Evolutionary conservation across 768 basidiomycete species (phyloP).

Genomic region (Lactifluus echinatus): DNA sequence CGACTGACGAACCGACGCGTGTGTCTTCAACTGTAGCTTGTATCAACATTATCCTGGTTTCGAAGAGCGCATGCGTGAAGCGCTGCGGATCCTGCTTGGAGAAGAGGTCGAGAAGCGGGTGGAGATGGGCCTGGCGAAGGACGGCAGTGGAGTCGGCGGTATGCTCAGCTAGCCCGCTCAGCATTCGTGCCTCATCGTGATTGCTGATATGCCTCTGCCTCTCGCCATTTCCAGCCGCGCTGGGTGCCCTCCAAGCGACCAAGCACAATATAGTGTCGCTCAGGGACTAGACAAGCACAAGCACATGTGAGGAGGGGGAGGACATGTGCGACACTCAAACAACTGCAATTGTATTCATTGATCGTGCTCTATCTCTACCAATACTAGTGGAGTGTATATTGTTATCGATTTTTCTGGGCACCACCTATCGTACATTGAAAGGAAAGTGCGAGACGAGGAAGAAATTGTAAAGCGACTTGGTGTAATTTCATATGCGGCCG

Average conservation of each 20-base stretch:
- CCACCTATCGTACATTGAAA: neutral
- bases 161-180: constrained; percentile 25
- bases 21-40: constrained; percentile 41
- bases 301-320: neutral
- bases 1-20: neutral
- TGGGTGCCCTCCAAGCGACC: constrained; percentile 77
- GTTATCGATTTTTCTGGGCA: neutral
- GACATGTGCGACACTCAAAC: neutral
- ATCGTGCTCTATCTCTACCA: neutral
- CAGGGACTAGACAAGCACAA: neutral
- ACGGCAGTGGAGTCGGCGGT: constrained; percentile 98
- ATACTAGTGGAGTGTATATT: neutral
- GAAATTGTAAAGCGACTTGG: neutral
- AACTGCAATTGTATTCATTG: neutral
- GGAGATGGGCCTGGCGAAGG: constrained; percentile 88
- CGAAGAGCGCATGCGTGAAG: constrained; percentile 61
- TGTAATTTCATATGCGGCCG: too few species aligned
- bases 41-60: constrained; percentile 91
- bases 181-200: neutral
- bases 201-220: constrained; percentile 4
- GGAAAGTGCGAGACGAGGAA: too few species aligned
- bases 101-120: constrained; percentile 71
- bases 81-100: constrained; percentile 70
- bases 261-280: constrained; percentile 35
- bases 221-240: constrained; percentile 52